Base-by-base conservation (phyloP, 768 basidiomycete species). In the Mycena albidolilacea region DNA sequence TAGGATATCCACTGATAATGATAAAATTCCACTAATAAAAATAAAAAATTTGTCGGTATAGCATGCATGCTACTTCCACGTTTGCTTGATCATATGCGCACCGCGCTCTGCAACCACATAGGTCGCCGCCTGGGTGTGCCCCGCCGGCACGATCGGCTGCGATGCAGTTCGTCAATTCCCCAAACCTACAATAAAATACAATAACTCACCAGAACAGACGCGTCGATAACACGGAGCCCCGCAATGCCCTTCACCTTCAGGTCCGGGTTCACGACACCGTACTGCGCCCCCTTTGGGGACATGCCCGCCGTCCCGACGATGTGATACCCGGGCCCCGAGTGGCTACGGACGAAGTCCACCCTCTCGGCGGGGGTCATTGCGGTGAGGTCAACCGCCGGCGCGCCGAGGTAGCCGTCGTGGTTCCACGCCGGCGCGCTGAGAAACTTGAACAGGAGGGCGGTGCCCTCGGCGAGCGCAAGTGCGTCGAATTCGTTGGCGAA, bases 401-500 rank as follows among this genome's bases (percentile, higher is more conserved):
- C 64, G 52, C 64, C 64, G 52, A 66, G 64, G 21, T 57, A 66
- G 52, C 64, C 46, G 35, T 50, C 46, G 15, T 63, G 35, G 37
- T 64, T 55, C 64, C 64, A 66, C 15, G 50, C 39, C 12, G 64
- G 64, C 37, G 64, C 52, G 7, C 52, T 30, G 52, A 57, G 23
- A 38, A 66, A 54, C 52, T 60, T 69, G 72, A 35, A 73, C 21
- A 73, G 55, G 44, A 66, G 64, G 15, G 55, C 10, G 21, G 35
- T 17, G 5, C 64, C 64, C 37, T 66, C 64, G 17, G 54, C 21
- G 19, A 66, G 21, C 17, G 64, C 64, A 8, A 66, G 54, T 12
- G 52, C 54, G 52, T 66, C 64, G 14, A 66, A 66, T 21, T 66
- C 64, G 21, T 30, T 43, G 41, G 39, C 8, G 8, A 66, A n/a